phyloP scores from a whole-genome alignment of 2,329 filamentous ascomycete species.

The Fusarium chlamydosporum region DNA sequence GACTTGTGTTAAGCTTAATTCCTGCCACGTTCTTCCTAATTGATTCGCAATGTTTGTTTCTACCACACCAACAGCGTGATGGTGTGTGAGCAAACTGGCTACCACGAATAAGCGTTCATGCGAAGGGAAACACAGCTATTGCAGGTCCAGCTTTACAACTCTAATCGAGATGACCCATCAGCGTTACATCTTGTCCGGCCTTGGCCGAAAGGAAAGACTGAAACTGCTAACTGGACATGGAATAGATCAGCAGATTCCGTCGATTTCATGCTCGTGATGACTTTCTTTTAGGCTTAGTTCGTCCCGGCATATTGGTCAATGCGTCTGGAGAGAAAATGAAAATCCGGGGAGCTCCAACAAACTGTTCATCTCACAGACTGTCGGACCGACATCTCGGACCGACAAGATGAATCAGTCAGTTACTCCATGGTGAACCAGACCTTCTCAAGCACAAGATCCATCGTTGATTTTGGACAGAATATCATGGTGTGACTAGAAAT shows the following conservation, averaged over 20 bases:
- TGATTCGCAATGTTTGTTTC: neutral
- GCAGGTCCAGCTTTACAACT: neutral
- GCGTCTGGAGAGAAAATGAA: slow-evolving; percentile 17
- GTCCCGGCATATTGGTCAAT: slow-evolving; percentile 16
- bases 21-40: neutral
- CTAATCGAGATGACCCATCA: slow-evolving; percentile 2
- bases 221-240: neutral
- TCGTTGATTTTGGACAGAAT: neutral
- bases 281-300: slow-evolving; percentile 3
- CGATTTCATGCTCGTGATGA: slow-evolving; percentile 2
- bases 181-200: neutral
- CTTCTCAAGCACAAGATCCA: neutral
- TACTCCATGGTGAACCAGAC: neutral
- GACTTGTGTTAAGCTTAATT: slow-evolving; percentile 1
- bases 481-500: slow-evolving; percentile 14
- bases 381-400: slow-evolving; percentile 17
- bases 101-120: neutral
- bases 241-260: neutral
- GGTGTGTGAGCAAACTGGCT: neutral
- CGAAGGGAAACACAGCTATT: too few species aligned
- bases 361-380: neutral
- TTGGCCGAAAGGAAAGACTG: neutral
- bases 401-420: neutral
- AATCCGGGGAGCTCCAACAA: slow-evolving; percentile 19
- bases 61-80: neutral